These are phyloP conservation scores for Sarocladium kiliense DNA, from an alignment of 2,329 filamentous ascomycete genomes.

Conservation along the genomic window DNA sequence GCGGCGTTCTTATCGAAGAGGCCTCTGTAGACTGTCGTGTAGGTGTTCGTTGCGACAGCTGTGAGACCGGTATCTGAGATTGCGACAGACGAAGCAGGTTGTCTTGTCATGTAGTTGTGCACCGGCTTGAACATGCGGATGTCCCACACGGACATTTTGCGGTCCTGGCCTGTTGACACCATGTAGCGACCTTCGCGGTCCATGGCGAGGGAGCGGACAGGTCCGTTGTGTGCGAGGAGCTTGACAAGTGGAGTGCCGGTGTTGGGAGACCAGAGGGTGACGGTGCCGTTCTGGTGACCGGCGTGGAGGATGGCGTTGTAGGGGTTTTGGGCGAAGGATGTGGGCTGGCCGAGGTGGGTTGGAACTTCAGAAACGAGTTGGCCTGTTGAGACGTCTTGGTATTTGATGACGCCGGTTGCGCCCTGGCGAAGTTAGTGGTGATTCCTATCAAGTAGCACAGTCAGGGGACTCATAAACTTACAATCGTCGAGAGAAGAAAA, in stretches of 20 bases:
- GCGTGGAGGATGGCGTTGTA: constrained; percentile 89
- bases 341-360: constrained; percentile 79
- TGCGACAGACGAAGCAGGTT: constrained; percentile 75
- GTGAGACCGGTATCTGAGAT: constrained; percentile 88
- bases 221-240: constrained; percentile 81
- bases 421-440: constrained; percentile 42
- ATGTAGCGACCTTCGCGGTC: constrained; percentile 92
- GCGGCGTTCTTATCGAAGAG: constrained; percentile 70
- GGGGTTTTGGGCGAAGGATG: constrained; percentile 80
- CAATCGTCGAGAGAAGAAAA: constrained; percentile 82
- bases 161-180: constrained; percentile 87
- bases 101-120: constrained; percentile 78
- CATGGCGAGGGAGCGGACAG: constrained; percentile 77
- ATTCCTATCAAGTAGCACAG: no score
- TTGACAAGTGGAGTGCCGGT: constrained; percentile 82
- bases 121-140: constrained; percentile 91
- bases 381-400: constrained; percentile 92
- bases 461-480: no score
- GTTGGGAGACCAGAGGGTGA: constrained; percentile 95
- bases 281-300: constrained; percentile 91
- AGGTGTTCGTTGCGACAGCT: constrained; percentile 86
- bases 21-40: constrained; percentile 85
- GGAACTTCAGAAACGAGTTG: constrained; percentile 81
- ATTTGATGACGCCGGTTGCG: constrained; percentile 80
- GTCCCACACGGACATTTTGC: constrained; percentile 93